phyloP scores from a whole-genome alignment of 345 rosid species.

The Salix purpurea region DNA sequence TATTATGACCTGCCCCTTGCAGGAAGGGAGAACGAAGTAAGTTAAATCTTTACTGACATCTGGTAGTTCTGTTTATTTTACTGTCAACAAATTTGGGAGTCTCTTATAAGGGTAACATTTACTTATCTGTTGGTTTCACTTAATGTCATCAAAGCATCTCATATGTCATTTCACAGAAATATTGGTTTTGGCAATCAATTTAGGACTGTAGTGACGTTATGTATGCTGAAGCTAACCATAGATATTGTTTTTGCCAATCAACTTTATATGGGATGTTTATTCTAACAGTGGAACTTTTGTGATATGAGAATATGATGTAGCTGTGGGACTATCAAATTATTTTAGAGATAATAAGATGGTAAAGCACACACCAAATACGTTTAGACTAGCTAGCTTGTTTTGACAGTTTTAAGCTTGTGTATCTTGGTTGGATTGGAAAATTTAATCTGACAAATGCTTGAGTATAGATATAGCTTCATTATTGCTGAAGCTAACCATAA shows the following conservation, averaged over 20 bases:
- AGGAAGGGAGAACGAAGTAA: constrained; percentile 59
- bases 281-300: neutral
- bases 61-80: neutral
- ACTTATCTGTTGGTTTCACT: neutral
- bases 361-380: too few relatives aligned
- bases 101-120: neutral
- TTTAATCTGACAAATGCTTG: too few relatives aligned
- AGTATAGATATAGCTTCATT: too few relatives aligned
- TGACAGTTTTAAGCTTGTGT: too few relatives aligned
- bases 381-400: too few relatives aligned
- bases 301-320: neutral
- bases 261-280: neutral
- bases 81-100: neutral
- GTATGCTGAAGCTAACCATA: too few relatives aligned
- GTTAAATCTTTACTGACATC: constrained; percentile 9
- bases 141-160: neutral
- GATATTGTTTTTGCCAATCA: too few relatives aligned
- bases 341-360: neutral
- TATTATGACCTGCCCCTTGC: constrained; percentile 87
- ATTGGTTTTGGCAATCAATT: too few relatives aligned
- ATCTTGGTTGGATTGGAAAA: too few relatives aligned
- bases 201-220: too few relatives aligned
- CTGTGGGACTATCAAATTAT: neutral
- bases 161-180: neutral
- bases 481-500: too few relatives aligned